Percentiles rank a stretch among this genome's conserved stretches.
These are phyloP conservation scores for Penicillium samsonianum DNA, from an alignment of 495 filamentous ascomycete genomes.

Conservation along the genomic window DNA sequence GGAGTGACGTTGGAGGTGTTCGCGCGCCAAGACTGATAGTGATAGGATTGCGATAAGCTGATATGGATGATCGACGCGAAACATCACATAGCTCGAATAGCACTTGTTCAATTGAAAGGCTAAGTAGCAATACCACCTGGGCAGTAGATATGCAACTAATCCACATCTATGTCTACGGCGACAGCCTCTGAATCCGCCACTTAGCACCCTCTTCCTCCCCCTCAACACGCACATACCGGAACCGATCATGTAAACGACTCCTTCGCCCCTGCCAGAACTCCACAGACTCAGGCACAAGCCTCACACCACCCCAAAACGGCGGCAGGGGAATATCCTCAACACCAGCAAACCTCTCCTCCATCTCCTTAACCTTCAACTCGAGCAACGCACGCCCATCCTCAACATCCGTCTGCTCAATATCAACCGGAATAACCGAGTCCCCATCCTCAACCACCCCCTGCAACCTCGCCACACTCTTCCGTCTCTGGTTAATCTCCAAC, in stretches of 20 bases:
- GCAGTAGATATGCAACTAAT: slow-evolving; percentile 3
- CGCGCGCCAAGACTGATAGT: slow-evolving; percentile 13
- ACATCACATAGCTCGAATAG: not conserved
- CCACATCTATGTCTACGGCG: slow-evolving; percentile 30
- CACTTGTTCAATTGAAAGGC: too few relatives aligned
- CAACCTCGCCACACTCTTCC: slow-evolving; percentile 37
- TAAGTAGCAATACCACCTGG: too few relatives aligned
- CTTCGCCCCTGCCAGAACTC: slow-evolving; percentile 95
- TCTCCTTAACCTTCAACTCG: slow-evolving; percentile 67
- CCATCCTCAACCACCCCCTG: slow-evolving; percentile 34
- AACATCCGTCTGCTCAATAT: slow-evolving; percentile 60
- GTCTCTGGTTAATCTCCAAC: slow-evolving; percentile 28
- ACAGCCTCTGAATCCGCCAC: slow-evolving; percentile 45
- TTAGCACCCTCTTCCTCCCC: slow-evolving; percentile 56
- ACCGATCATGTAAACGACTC: slow-evolving; percentile 90
- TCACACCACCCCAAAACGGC: slow-evolving; percentile 90
- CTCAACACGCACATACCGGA: slow-evolving; percentile 70
- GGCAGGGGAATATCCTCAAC: slow-evolving; percentile 81
- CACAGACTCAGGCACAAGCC: slow-evolving; percentile 79
- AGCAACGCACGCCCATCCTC: slow-evolving; percentile 66
- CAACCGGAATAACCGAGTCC: slow-evolving; percentile 36
- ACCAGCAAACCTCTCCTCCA: slow-evolving; percentile 71
- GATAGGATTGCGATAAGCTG: slow-evolving; percentile 3
- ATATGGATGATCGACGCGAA: slow-evolving; percentile 12
- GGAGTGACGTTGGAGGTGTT: not conserved